Evolutionary conservation across 75 land plant species (phyloP).

Genomic region (Isoetes taiwanensis): DNA sequence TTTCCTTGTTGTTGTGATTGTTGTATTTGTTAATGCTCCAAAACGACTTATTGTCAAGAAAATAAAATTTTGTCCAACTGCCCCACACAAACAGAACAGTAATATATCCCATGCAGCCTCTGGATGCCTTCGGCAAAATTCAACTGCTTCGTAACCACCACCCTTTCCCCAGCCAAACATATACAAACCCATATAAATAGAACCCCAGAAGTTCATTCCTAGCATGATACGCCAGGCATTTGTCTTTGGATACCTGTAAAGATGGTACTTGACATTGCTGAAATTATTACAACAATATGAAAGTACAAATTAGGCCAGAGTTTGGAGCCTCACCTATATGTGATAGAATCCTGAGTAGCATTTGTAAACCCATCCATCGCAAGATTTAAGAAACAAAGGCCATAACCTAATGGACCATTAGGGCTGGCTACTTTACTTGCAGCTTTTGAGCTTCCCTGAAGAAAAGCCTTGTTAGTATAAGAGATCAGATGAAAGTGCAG

Average conservation of each 20-base stretch:
- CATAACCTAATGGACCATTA: slow-evolving; percentile 88
- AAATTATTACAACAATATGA: not conserved
- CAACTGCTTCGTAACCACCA: slow-evolving; percentile 67
- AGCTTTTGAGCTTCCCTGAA: slow-evolving; percentile 68
- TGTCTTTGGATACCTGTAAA: slow-evolving; percentile 77
- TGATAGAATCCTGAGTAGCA: slow-evolving; percentile 92
- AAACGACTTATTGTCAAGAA: slow-evolving; percentile 89
- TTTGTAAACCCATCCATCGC: slow-evolving; percentile 96
- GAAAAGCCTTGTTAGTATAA: not conserved
- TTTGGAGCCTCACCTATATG: slow-evolving; percentile 34
- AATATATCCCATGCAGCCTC: slow-evolving; percentile 96
- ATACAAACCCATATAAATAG: slow-evolving; percentile 60
- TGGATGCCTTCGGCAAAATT: slow-evolving; percentile 73
- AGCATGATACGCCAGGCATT: slow-evolving; percentile 95
- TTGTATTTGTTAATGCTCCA: slow-evolving; percentile 87
- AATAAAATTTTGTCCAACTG: slow-evolving; percentile 95
- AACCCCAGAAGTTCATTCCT: slow-evolving; percentile 98
- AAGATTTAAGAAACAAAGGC: slow-evolving; percentile 72
- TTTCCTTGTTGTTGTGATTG: slow-evolving; percentile 93
- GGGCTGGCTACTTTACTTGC: slow-evolving; percentile 81
- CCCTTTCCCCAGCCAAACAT: slow-evolving; percentile 73
- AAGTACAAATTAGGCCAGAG: not conserved
- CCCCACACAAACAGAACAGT: slow-evolving; percentile 86
- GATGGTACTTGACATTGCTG: not conserved
- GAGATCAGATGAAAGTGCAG: not conserved